Conservation (phyloP, 164 flowering plant genomes). For the Santalum album region DNA sequence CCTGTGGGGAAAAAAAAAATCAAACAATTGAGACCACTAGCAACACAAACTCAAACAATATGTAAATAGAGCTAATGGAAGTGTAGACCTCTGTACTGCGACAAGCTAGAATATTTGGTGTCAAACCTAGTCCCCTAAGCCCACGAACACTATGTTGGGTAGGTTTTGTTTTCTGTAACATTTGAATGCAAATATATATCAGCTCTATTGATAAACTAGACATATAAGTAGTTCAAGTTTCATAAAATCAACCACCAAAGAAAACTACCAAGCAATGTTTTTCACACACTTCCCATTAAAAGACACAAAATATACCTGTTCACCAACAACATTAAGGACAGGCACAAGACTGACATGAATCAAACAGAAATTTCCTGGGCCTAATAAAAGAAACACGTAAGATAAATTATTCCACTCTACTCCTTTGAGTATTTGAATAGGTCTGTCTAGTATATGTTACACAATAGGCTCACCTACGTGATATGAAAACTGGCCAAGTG, state of each 20-base stretch:
- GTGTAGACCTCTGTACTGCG: conserved; percentile 2
- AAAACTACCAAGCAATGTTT: not conserved
- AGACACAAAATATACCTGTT: not conserved
- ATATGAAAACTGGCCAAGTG: conserved; percentile 85
- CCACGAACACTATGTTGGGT: conserved; percentile 5
- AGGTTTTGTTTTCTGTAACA: conserved; percentile 4
- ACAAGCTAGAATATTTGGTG: conserved; percentile 5
- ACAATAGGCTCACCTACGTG: conserved; percentile 54
- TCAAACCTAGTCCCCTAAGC: not conserved
- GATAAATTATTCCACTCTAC: not conserved
- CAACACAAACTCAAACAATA: not conserved
- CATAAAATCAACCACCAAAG: not conserved
- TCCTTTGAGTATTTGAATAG: not conserved
- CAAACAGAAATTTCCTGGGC: conserved; percentile 82
- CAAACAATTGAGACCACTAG: not conserved
- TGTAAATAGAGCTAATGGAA: not conserved
- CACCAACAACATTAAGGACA: conserved; percentile 15
- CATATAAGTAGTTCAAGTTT: not conserved
- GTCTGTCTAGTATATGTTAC: not conserved
- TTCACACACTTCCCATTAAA: not conserved
- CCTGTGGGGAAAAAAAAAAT: not conserved
- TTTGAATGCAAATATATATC: not conserved
- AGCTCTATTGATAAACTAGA: not conserved
- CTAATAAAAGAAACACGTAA: conserved; percentile 13
- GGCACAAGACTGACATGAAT: conserved; percentile 98